These are phyloP conservation scores for Solanum habrochaites DNA, from an alignment of 257 asterid genomes.

Conservation along the genomic window DNA sequence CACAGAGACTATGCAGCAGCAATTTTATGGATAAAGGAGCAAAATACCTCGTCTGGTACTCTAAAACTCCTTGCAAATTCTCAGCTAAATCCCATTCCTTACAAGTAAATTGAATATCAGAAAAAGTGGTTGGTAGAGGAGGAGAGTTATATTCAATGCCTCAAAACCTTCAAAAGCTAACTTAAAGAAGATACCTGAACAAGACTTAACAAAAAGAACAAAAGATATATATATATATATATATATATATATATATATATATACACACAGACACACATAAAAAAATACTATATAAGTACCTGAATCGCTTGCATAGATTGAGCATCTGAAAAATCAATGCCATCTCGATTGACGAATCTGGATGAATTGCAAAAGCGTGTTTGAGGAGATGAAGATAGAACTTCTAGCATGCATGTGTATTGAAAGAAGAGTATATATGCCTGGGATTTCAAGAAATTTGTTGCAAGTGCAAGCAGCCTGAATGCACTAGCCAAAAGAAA, in stretches of 20 bases:
- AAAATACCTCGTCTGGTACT: conserved; percentile 82
- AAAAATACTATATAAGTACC: conserved; percentile 20
- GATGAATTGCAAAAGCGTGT: conserved; percentile 9
- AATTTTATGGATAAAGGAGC: background rate
- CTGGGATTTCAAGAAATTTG: background rate
- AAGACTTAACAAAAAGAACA: background rate
- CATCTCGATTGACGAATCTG: conserved; percentile 89
- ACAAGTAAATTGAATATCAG: conserved; percentile 6
- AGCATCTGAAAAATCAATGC: conserved; percentile 95
- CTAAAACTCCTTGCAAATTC: conserved; percentile 80
- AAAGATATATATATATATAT: background rate
- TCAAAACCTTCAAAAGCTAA: background rate
- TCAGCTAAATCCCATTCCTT: conserved; percentile 98
- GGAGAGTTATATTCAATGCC: background rate
- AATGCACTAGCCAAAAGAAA: background rate
- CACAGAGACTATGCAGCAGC: background rate
- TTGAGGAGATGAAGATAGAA: background rate
- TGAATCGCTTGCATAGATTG: conserved; percentile 82
- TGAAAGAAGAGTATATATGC: background rate
- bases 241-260: too few species aligned
- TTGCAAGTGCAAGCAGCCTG: background rate
- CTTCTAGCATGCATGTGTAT: background rate
- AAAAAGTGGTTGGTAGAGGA: background rate
- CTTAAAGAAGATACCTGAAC: background rate
- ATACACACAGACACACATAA: too few species aligned